Evolutionary conservation across 768 basidiomycete genomes (phyloP), one percentile per base, ranked within the genome.

Genomic region (Boletus reticuloceps): DNA sequence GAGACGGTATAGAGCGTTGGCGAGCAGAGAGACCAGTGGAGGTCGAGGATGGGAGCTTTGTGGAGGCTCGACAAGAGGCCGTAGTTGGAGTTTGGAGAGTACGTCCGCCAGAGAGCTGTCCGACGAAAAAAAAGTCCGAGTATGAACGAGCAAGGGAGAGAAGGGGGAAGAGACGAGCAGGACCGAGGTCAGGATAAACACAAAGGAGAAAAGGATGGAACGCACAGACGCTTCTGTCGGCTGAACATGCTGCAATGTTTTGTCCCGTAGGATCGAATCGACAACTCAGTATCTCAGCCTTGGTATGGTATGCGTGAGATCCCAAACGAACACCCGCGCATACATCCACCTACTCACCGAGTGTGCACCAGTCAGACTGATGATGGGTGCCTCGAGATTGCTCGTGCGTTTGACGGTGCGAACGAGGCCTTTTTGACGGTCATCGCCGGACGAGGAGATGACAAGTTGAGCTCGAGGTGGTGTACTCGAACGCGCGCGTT

Each of bases 191-290:
- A 34, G 36, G 0, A 27, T 41, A 49, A 47, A 13, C 56, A 20
- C n/a, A 29, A 31, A 34, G 34, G 2, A 53, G 19, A 31, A 6
- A 20, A 22, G 20, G 20, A 42, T 3, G 13, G 20, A 37, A 84
- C 92, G 71, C 64, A 92, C 94, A 96, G 59, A 98, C 86, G 59
- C 86, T 86, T 64, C 91, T 79, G 73, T 99, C 96, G 3, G 89
- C 82, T 14, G 92, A 94, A 67, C 89, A 92, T 10, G 94, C 94
- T 39, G 96, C 97, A 54, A 98, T 85, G 61, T 91, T 91, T 69
- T 95, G 88, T 5, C 97, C 97, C 3, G 89, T 89, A 14, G 94
- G 93, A 65, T 96, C 93, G 68, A 98, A 98, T 62, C 92, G 82
- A 75, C 94, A 92, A 61, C 90, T 90, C 59, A 95, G 60, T 58